These are phyloP conservation scores for Scleroderma bovista DNA, from an alignment of 768 basidiomycete species.

Conservation along the genomic window DNA sequence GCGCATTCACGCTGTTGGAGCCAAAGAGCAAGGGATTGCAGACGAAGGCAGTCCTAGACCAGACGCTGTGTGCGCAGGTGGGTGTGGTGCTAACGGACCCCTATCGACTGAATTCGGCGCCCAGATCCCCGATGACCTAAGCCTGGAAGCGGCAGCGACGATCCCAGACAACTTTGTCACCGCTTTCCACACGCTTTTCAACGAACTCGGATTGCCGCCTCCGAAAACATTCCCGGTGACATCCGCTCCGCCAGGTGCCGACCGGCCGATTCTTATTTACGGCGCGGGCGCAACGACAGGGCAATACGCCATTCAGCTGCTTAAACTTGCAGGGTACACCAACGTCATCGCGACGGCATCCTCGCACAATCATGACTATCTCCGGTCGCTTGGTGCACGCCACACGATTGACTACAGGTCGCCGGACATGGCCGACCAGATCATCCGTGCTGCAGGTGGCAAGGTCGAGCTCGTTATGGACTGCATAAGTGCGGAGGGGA, in stretches of 20 bases:
- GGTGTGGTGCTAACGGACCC: neutral
- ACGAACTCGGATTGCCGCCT: conserved; percentile 31
- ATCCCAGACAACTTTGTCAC: conserved; percentile 41
- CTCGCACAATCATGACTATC: conserved; percentile 32
- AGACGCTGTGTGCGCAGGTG: conserved; percentile 34
- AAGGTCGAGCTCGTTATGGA: conserved; percentile 32
- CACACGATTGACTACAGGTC: conserved; percentile 38
- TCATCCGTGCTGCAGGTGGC: conserved; percentile 29
- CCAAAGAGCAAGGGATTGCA: conserved; percentile 32
- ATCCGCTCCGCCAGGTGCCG: conserved; percentile 23
- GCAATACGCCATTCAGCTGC: conserved; percentile 35
- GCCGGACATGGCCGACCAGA: conserved; percentile 31
- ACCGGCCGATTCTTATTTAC: conserved; percentile 38
- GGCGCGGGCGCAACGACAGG: conserved; percentile 40
- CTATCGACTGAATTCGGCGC: neutral
- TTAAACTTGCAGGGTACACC: conserved; percentile 38
- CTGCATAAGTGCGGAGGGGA: conserved; percentile 33
- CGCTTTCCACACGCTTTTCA: conserved; percentile 37
- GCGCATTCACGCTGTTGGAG: conserved; percentile 23
- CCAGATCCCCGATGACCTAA: conserved; percentile 37
- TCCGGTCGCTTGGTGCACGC: conserved; percentile 37
- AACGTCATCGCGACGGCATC: conserved; percentile 41
- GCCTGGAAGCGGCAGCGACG: conserved; percentile 35
- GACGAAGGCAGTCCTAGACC: conserved; percentile 29
- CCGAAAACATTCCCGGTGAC: conserved; percentile 29